Percentiles rank a stretch among this genome's conserved stretches.
Evolutionary conservation across 306 rosid species (phyloP).

Genomic region (Prunus kanzakura): DNA sequence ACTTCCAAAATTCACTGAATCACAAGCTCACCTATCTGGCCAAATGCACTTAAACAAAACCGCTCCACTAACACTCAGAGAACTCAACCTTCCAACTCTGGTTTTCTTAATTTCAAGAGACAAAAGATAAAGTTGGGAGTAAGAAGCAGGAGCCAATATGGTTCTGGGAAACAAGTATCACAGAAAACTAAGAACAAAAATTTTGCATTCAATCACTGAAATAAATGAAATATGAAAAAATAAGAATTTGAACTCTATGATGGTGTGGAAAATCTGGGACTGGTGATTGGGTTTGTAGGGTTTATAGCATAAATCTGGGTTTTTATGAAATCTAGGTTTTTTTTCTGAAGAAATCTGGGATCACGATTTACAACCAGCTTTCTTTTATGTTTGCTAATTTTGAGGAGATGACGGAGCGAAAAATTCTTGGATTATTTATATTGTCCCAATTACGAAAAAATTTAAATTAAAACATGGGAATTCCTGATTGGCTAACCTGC

Average conservation of each 20-base stretch:
- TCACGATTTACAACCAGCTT: constrained; percentile 22
- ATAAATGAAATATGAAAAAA: not conserved
- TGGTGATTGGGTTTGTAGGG: constrained; percentile 32
- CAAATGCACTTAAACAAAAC: constrained; percentile 32
- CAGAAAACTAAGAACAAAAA: constrained; percentile 3
- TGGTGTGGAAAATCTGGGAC: constrained; percentile 23
- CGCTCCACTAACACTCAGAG: constrained; percentile 23
- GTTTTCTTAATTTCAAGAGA: not conserved
- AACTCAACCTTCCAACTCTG: constrained; percentile 21
- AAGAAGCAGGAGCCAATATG: constrained; percentile 17
- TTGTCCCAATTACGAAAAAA: not conserved
- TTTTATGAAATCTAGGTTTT: constrained; percentile 26
- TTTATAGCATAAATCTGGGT: constrained; percentile 40
- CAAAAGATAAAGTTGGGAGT: constrained; percentile 11
- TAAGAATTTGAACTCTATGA: not conserved
- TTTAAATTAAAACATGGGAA: constrained; percentile 4
- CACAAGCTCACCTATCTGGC: constrained; percentile 16
- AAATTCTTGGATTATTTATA: constrained; percentile 36
- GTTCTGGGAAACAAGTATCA: constrained; percentile 13
- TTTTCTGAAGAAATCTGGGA: constrained; percentile 47
- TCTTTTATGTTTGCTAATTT: constrained; percentile 25
- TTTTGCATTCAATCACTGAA: not conserved
- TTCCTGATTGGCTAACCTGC: constrained; percentile 12
- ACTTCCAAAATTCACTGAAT: constrained; percentile 24
- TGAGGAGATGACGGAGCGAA: constrained; percentile 30